Percentiles rank a stretch among this genome's conserved stretches.
Evolutionary conservation across 352 stramenopile species (phyloP).

Genomic region (Discostella stelligera): DNA sequence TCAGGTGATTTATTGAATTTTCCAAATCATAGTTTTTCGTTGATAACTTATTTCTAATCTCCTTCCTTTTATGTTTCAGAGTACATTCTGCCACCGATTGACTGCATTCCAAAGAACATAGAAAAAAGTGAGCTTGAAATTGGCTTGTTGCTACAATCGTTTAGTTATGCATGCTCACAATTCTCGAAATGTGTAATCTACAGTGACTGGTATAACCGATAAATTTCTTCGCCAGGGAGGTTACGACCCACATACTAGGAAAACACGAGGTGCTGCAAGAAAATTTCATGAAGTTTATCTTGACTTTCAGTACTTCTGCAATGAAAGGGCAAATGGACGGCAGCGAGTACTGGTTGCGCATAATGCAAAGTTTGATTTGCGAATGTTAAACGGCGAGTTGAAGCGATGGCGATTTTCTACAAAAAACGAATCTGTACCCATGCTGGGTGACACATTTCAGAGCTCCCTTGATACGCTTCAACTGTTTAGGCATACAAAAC

Average conservation of each 20-base stretch:
- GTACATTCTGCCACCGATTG: constrained; percentile 46
- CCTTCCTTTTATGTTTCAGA: constrained; percentile 1
- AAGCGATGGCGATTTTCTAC: constrained; percentile 24
- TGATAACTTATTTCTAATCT: not conserved
- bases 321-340: constrained; percentile 25
- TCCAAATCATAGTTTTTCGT: not conserved
- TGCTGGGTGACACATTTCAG: constrained; percentile 29
- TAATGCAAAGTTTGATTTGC: constrained; percentile 48
- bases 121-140: constrained; percentile 11
- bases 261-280: constrained; percentile 21
- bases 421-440: constrained; percentile 1
- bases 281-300: constrained; percentile 41
- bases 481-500: constrained; percentile 28
- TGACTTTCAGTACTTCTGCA: constrained; percentile 41
- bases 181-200: not conserved
- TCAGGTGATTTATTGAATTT: constrained; percentile 7
- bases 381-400: constrained; percentile 50
- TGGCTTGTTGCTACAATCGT: not conserved
- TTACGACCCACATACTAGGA: constrained; percentile 19
- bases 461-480: constrained; percentile 44
- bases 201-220: constrained; percentile 47
- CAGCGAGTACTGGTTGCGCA: constrained; percentile 36
- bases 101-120: constrained; percentile 34
- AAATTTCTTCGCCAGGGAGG: constrained; percentile 42
- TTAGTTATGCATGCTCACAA: not conserved